phyloP scores from a whole-genome alignment of 495 filamentous ascomycete species.

The Annulohypoxylon stygium region DNA sequence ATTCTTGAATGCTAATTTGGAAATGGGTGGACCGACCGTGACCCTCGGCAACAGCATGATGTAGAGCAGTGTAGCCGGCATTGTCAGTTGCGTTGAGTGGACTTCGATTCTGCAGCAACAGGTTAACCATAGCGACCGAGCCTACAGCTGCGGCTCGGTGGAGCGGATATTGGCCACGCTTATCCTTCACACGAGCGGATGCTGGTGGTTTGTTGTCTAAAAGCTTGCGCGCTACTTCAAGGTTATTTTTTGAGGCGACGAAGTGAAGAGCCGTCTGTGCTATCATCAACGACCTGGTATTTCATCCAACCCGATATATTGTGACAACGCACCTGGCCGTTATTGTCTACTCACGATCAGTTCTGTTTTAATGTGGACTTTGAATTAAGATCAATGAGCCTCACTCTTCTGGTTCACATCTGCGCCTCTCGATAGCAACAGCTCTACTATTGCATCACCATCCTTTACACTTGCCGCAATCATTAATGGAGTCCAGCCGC shows the following conservation, averaged over 20 bases:
- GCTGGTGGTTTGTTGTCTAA: constrained; percentile 77
- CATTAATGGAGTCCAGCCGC: constrained; percentile 96
- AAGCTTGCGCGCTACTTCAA: constrained; percentile 83
- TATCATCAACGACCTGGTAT: constrained; percentile 1
- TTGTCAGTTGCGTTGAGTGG: constrained; percentile 90
- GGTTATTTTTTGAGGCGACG: constrained; percentile 86
- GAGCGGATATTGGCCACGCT: constrained; percentile 82
- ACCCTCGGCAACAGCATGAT: constrained; percentile 94
- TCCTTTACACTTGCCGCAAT: constrained; percentile 86
- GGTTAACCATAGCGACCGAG: constrained; percentile 81
- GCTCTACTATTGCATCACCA: constrained; percentile 74
- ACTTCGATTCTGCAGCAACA: constrained; percentile 81
- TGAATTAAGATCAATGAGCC: constrained; percentile 4
- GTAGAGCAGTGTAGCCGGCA: constrained; percentile 86
- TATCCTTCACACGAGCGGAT: constrained; percentile 86
- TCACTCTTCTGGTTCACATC: constrained; percentile 85
- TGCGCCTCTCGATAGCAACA: constrained; percentile 83
- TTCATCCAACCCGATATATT: background rate
- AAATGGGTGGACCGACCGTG: constrained; percentile 67
- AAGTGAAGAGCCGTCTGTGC: constrained; percentile 89
- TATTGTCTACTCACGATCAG: constrained; percentile 55
- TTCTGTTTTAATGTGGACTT: constrained; percentile 12
- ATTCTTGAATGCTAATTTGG: background rate
- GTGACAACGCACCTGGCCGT: constrained; percentile 66
- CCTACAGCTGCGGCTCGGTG: constrained; percentile 94